Conservation (phyloP, 208 protist species). For the Borovskyia barvae region DNA sequence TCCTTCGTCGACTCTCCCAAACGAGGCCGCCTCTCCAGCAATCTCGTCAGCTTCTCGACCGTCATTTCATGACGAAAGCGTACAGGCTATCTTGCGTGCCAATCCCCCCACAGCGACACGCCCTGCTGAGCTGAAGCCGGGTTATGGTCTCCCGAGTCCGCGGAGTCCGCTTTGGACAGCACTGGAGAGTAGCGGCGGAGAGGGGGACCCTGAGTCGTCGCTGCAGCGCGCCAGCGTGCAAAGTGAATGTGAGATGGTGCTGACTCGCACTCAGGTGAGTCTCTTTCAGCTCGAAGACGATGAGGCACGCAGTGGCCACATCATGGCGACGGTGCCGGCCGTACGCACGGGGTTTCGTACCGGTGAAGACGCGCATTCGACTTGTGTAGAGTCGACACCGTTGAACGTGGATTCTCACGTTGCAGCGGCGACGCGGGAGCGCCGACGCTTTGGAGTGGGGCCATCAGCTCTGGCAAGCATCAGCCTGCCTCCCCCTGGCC, state of each 20-base stretch:
- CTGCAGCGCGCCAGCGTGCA: background rate
- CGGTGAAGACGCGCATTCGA: no score
- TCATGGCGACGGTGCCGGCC: no score
- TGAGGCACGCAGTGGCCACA: no score
- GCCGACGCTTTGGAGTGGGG: conserved; percentile 8
- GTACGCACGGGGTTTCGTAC: no score
- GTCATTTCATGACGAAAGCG: conserved; percentile 25
- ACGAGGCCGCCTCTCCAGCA: background rate
- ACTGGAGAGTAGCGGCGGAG: conserved; percentile 27
- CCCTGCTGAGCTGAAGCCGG: conserved; percentile 28
- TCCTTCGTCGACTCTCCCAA: no score
- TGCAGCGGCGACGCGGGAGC: conserved; percentile 5
- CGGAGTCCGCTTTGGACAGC: conserved; percentile 58
- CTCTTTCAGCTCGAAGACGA: conserved; percentile 25
- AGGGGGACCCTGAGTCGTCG: no score
- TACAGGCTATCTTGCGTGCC: conserved; percentile 33
- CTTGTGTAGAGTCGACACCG: no score
- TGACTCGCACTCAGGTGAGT: conserved; percentile 20
- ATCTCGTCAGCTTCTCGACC: conserved; percentile 13
- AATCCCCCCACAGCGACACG: conserved; percentile 70
- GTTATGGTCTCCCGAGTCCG: conserved; percentile 53
- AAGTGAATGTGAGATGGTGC: background rate
- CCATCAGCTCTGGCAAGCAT: conserved; percentile 8
- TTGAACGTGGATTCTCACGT: no score
- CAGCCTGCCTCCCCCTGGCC: conserved; percentile 14